phyloP scores from a whole-genome alignment of 768 basidiomycete species.

The Filobasidium floriforme region DNA sequence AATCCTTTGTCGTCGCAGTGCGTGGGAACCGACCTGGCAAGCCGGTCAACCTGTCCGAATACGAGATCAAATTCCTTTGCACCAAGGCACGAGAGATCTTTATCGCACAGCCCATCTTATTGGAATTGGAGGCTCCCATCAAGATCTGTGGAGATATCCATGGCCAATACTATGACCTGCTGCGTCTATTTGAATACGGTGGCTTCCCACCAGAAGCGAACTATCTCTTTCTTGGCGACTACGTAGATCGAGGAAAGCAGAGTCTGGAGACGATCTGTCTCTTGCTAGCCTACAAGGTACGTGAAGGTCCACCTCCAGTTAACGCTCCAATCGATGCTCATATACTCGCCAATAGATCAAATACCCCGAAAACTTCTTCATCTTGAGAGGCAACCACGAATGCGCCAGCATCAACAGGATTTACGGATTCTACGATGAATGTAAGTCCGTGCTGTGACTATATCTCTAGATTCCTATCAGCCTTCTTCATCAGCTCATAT shows the following conservation, averaged over 20 bases:
- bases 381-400: slow-evolving; percentile 96
- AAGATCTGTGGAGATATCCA: slow-evolving; percentile 99
- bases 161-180: slow-evolving; percentile 97
- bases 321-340: too few species aligned
- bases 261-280: slow-evolving; percentile 99
- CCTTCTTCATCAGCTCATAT: neutral
- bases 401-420: slow-evolving; percentile 99
- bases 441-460: slow-evolving; percentile 54
- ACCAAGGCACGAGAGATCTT: slow-evolving; percentile 98
- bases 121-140: slow-evolving; percentile 97
- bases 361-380: slow-evolving; percentile 99
- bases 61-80: slow-evolving; percentile 98
- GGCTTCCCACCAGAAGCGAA: slow-evolving; percentile 99
- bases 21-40: slow-evolving; percentile 98
- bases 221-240: slow-evolving; percentile 99
- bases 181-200: slow-evolving; percentile 96
- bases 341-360: too few species aligned
- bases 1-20: slow-evolving; percentile 50
- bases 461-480: neutral
- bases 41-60: slow-evolving; percentile 94
- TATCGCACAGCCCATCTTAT: slow-evolving; percentile 94
- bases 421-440: slow-evolving; percentile 99
- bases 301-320: too few species aligned
- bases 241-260: slow-evolving; percentile 98
- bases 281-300: slow-evolving; percentile 84